phyloP scores from a whole-genome alignment of 78 protist genomes.

The Speleostelium caveatum region DNA sequence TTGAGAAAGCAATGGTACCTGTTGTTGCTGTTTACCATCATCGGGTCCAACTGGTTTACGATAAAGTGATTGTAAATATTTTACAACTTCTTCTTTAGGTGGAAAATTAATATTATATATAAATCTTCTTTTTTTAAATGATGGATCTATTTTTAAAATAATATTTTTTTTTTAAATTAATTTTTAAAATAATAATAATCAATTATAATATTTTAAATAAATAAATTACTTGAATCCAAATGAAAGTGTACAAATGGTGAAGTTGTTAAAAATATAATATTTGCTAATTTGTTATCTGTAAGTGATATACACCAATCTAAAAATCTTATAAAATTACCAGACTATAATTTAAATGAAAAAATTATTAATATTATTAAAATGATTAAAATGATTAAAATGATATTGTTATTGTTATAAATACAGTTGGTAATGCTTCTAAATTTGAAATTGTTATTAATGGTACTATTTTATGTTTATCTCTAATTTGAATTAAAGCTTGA shows the following conservation, averaged over 20 bases:
- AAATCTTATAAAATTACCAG: constrained; percentile 72
- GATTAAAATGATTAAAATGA: background rate
- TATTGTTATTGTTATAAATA: background rate
- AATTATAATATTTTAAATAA: background rate
- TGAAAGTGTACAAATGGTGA: constrained; percentile 74
- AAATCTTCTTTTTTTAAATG: constrained; percentile 74
- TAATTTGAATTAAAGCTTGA: constrained; percentile 46
- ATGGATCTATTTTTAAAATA: background rate
- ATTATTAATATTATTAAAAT: too few species aligned
- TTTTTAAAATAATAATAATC: constrained; percentile 21
- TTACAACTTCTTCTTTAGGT: background rate
- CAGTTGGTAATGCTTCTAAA: constrained; percentile 71
- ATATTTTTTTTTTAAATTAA: constrained; percentile 59
- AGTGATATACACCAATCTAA: constrained; percentile 72
- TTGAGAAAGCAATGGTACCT: background rate
- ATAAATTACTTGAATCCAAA: constrained; percentile 58
- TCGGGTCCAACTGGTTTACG: too few species aligned
- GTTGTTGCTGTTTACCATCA: background rate
- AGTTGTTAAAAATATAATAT: constrained; percentile 70
- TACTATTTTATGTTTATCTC: constrained; percentile 38
- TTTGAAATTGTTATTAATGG: constrained; percentile 70
- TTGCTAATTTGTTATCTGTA: constrained; percentile 72
- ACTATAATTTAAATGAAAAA: too few species aligned
- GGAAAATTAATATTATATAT: constrained; percentile 61
- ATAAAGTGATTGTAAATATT: constrained; percentile 34